phyloP scores from a whole-genome alignment of 352 stramenopile species.

The Blastocystis sp. region DNA sequence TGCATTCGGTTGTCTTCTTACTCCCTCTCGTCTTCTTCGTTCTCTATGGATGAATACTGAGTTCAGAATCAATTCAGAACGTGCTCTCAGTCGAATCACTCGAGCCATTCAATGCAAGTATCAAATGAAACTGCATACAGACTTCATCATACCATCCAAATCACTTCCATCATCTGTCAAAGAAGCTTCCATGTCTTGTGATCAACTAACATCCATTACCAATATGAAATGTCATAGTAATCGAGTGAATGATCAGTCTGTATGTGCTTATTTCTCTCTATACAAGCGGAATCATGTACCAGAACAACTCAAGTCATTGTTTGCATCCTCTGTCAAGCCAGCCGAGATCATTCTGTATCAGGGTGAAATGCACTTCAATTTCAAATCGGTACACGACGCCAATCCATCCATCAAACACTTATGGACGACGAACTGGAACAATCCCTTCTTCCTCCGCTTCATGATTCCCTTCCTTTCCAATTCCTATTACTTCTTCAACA shows the following conservation, averaged over 20 bases:
- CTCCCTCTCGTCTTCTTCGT: too few relatives aligned
- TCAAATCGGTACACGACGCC: not conserved
- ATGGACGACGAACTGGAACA: conserved; percentile 30
- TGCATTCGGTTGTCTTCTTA: too few relatives aligned
- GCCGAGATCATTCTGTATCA: conserved; percentile 15
- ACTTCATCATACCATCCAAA: too few relatives aligned
- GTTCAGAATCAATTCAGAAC: too few relatives aligned
- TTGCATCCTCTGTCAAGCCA: not conserved
- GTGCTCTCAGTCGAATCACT: too few relatives aligned
- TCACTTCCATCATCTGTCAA: too few relatives aligned
- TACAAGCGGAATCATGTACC: conserved; percentile 13
- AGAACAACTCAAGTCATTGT: conserved; percentile 1
- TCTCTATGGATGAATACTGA: too few relatives aligned
- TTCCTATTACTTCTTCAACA: not conserved
- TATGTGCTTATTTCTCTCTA: not conserved
- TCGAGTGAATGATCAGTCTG: not conserved
- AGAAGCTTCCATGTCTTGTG: not conserved
- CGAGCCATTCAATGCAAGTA: too few relatives aligned
- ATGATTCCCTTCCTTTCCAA: conserved; percentile 7
- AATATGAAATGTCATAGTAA: not conserved
- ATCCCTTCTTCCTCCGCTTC: conserved; percentile 22
- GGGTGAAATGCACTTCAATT: not conserved
- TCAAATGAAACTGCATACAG: too few relatives aligned
- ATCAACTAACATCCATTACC: not conserved
- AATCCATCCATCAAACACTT: not conserved